phyloP scores from a whole-genome alignment of 768 basidiomycete species.

The Tulasnella sp. region DNA sequence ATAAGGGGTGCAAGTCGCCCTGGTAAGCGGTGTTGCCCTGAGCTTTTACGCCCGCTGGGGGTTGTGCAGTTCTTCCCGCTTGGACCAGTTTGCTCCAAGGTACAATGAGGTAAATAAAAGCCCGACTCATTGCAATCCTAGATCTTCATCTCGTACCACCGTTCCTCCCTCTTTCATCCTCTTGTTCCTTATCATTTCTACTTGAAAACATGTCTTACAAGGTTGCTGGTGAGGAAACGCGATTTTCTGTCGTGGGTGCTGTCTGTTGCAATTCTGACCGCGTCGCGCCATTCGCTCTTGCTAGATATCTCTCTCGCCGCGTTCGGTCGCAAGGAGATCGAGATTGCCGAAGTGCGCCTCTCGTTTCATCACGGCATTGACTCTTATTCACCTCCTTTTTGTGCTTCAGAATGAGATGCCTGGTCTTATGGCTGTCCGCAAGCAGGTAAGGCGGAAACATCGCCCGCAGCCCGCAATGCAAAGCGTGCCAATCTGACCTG shows the following conservation, averaged over 20 bases:
- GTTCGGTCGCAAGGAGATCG: conserved; percentile 99
- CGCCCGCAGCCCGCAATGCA: background rate
- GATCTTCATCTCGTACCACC: background rate
- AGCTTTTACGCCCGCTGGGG: no score
- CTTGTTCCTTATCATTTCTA: conserved; percentile 13
- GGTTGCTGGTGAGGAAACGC: conserved; percentile 18
- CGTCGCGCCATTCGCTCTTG: conserved; percentile 14
- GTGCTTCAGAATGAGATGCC: conserved; percentile 75
- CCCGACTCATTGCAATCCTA: background rate
- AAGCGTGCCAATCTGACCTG: background rate
- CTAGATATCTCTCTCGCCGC: conserved; percentile 92
- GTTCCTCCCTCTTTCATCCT: conserved; percentile 8
- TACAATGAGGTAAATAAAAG: background rate
- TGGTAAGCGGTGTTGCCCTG: no score
- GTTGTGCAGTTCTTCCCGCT: no score
- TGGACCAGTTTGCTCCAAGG: background rate
- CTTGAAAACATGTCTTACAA: conserved; percentile 15
- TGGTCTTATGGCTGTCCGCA: conserved; percentile 85
- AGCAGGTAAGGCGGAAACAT: conserved; percentile 46
- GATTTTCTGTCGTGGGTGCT: conserved; percentile 11
- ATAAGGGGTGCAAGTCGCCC: background rate
- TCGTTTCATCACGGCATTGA: background rate
- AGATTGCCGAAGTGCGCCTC: conserved; percentile 82
- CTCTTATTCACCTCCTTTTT: background rate
- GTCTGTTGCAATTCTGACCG: background rate